Percentiles rank a stretch among this genome's conserved stretches.
These are phyloP conservation scores for Penicillium canescens DNA, from an alignment of 495 filamentous ascomycete genomes.

Conservation along the genomic window DNA sequence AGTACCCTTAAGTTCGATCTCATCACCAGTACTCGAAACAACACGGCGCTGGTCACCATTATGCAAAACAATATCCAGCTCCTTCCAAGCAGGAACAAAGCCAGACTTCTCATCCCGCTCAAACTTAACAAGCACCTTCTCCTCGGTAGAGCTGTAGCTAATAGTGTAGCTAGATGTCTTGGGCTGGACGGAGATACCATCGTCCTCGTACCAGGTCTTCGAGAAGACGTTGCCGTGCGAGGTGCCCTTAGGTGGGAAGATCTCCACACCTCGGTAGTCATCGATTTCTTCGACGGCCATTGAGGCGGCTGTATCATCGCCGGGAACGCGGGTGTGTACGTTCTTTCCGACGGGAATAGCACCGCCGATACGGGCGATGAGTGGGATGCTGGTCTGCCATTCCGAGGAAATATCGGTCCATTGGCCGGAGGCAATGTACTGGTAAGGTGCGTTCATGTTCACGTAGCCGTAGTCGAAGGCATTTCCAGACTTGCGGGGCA, in stretches of 20 bases:
- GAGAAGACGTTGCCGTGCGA: slow-evolving; percentile 39
- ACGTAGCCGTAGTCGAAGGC: slow-evolving; percentile 56
- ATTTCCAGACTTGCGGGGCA: slow-evolving; percentile 47
- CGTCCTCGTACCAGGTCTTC: slow-evolving; percentile 63
- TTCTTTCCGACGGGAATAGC: slow-evolving; percentile 59
- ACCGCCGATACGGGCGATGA: slow-evolving; percentile 61
- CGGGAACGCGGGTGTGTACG: slow-evolving; percentile 55
- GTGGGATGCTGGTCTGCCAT: slow-evolving; percentile 61
- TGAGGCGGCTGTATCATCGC: slow-evolving; percentile 55
- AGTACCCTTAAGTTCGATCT: slow-evolving; percentile 30
- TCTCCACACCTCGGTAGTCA: slow-evolving; percentile 62
- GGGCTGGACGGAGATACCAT: slow-evolving; percentile 54
- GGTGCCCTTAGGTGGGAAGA: slow-evolving; percentile 55
- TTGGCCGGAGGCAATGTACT: slow-evolving; percentile 56
- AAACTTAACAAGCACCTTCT: slow-evolving; percentile 43
- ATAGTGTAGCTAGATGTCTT: slow-evolving; percentile 45
- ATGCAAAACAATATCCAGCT: slow-evolving; percentile 52
- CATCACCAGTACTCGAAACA: slow-evolving; percentile 31
- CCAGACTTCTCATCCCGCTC: slow-evolving; percentile 34
- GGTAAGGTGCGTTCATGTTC: slow-evolving; percentile 61
- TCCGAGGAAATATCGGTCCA: slow-evolving; percentile 60
- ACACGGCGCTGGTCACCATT: slow-evolving; percentile 50
- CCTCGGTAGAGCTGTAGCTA: slow-evolving; percentile 44
- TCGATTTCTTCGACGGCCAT: slow-evolving; percentile 53
- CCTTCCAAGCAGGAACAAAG: slow-evolving; percentile 53